Conservation (phyloP, 2,329 filamentous ascomycete species). For the Diplodia sapinea region DNA sequence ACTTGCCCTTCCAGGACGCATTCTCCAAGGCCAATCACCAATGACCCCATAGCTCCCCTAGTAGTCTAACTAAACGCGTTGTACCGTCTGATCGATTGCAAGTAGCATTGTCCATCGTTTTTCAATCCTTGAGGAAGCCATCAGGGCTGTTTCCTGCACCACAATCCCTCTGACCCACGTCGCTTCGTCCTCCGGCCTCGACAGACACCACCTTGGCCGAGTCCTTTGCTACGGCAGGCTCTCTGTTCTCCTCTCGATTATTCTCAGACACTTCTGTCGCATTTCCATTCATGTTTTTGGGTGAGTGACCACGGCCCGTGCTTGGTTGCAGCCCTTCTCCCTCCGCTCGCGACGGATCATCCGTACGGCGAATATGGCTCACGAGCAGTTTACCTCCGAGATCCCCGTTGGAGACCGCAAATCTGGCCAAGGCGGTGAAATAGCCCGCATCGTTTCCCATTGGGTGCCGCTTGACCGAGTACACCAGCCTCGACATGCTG, state of each 20-base stretch:
- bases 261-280: background rate
- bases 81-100: no score
- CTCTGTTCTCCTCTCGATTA: background rate
- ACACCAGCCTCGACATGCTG: slow-evolving; percentile 10
- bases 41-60: no score
- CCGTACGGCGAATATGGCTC: background rate
- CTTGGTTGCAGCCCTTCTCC: background rate
- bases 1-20: no score
- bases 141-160: background rate
- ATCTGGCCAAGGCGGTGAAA: background rate
- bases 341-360: background rate
- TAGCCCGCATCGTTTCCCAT: background rate
- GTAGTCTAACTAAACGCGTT: no score
- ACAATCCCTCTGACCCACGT: background rate
- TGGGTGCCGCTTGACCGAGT: background rate
- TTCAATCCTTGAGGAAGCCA: background rate
- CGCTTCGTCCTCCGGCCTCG: background rate
- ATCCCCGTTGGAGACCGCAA: background rate
- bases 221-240: background rate
- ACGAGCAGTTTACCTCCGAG: slow-evolving; percentile 1
- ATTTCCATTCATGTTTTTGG: background rate
- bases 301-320: background rate
- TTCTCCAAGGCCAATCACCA: no score
- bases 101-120: background rate
- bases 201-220: background rate